Base-by-base conservation (phyloP, 495 filamentous ascomycete genomes). In the Aspergillus asperescens region DNA sequence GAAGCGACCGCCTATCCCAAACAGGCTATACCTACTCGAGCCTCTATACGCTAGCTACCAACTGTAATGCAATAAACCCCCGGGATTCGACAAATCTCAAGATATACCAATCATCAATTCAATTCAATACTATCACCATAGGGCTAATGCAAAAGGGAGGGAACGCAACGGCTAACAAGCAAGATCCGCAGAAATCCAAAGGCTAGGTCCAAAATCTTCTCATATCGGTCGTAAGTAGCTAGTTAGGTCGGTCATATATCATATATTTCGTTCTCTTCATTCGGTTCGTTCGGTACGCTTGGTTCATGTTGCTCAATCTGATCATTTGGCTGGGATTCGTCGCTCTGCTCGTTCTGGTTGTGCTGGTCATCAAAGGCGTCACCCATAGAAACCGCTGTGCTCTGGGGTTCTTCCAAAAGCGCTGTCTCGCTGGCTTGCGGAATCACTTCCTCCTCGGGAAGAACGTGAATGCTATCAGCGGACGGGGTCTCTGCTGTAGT, bases 181-280 rank as follows among this genome's bases (percentile, higher is more conserved):
- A 40, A 40, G 10, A 48, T 28, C 29, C 29, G 44, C 25, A 47
- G 35, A 52, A 19, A 55, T 19, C 19, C 34, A 52, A 47, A 28
- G 24, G 9, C 5, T 34, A 15, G 7, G 50, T 38, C 29, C 22
- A 55, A 40, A 43, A 34, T 51, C 19, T 29, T 54, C 28, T 55
- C 59, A 45, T 62, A 24, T 56, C 55, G 22, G 52, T 62, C 59
- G 40, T 62, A 40, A 55, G 39, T 52, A 40, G 34, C 53, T 42
- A n/a, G 22, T 15, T 53, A 23, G 10, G 7, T 29, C 27, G 16
- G 22, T 48, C 24, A 39, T 12, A 47, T 16, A 27, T 52, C 51
- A 41, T 52, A 37, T 38, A 37, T 41, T 10, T 48, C 34, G 15
- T 38, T 27, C 5, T 23, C 19, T 20, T 42, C 22, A 42, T 42